phyloP scores from a whole-genome alignment of 768 basidiomycete species.

The Boletus pseudopeckii region DNA sequence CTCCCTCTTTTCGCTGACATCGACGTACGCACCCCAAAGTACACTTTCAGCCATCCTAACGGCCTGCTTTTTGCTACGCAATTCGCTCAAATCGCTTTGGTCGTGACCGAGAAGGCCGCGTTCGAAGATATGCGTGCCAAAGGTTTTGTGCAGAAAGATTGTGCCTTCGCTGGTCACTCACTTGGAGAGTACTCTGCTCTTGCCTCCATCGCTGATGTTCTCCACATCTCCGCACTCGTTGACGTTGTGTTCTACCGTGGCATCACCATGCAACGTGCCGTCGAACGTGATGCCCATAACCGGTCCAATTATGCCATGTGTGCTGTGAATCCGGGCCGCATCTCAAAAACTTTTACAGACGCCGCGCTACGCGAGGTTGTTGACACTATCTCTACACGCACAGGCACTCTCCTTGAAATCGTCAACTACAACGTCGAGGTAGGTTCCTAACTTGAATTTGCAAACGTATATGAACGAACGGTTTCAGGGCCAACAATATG shows the following conservation, averaged over 20 bases:
- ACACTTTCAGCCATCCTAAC: conserved; percentile 96
- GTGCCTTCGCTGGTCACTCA: conserved; percentile 96
- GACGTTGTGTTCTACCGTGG: conserved; percentile 99
- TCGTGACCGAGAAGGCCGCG: conserved; percentile 96
- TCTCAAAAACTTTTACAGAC: conserved; percentile 92
- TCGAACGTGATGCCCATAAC: conserved; percentile 90
- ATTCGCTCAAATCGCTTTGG: conserved; percentile 97
- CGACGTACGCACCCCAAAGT: conserved; percentile 88
- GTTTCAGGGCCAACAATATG: conserved; percentile 95
- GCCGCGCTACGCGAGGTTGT: conserved; percentile 96
- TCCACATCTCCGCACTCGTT: conserved; percentile 91
- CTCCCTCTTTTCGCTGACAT: conserved; percentile 96
- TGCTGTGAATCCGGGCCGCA: conserved; percentile 96
- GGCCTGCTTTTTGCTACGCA: conserved; percentile 97
- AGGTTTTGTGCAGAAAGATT: conserved; percentile 88
- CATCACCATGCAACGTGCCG: conserved; percentile 99
- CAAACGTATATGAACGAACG: neutral
- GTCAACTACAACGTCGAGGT: conserved; percentile 97
- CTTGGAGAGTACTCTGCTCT: conserved; percentile 98
- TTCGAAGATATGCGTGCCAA: conserved; percentile 98
- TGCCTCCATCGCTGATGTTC: conserved; percentile 95
- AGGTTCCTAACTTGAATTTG: conserved; percentile 13
- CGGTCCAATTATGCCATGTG: conserved; percentile 99
- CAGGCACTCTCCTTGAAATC: conserved; percentile 87
- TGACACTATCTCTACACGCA: conserved; percentile 76